Conservation (phyloP, 2,329 filamentous ascomycete genomes). For the Curvularia lunata region DNA sequence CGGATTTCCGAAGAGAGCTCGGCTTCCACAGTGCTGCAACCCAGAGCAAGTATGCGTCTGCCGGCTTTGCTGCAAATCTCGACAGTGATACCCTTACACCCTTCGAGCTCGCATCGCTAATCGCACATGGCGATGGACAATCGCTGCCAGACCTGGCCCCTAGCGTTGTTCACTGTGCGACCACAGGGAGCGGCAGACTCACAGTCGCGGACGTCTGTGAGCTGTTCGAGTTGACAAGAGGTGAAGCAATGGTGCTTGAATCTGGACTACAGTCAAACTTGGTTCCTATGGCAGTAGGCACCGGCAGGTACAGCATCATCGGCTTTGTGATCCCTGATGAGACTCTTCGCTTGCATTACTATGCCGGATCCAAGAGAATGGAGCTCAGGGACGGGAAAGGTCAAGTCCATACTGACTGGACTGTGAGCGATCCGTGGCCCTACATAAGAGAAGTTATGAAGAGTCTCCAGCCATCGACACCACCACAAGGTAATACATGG, state of each 20-base stretch:
- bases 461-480: conserved; percentile 37
- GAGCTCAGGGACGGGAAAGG: conserved; percentile 40
- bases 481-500: conserved; percentile 37
- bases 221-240: conserved; percentile 39
- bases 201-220: conserved; percentile 49
- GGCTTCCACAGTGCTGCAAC: conserved; percentile 17
- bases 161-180: conserved; percentile 41
- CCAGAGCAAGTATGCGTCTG: conserved; percentile 13
- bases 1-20: conserved; percentile 28
- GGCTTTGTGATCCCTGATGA: conserved; percentile 65
- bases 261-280: conserved; percentile 54
- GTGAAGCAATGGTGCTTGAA: conserved; percentile 55
- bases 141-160: conserved; percentile 34
- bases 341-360: conserved; percentile 52
- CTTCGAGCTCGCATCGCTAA: conserved; percentile 33
- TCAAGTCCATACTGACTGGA: conserved; percentile 35
- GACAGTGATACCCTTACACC: conserved; percentile 27
- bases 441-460: conserved; percentile 51
- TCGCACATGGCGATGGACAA: conserved; percentile 37
- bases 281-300: conserved; percentile 53
- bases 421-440: conserved; percentile 46
- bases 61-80: conserved; percentile 11
- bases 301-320: conserved; percentile 75
- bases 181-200: conserved; percentile 43
- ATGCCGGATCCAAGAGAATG: conserved; percentile 32